A percentile compares a stretch with the other conserved stretches of the same genome.
phyloP scores from a whole-genome alignment of 768 basidiomycete genomes.

The Suillus spraguei region DNA sequence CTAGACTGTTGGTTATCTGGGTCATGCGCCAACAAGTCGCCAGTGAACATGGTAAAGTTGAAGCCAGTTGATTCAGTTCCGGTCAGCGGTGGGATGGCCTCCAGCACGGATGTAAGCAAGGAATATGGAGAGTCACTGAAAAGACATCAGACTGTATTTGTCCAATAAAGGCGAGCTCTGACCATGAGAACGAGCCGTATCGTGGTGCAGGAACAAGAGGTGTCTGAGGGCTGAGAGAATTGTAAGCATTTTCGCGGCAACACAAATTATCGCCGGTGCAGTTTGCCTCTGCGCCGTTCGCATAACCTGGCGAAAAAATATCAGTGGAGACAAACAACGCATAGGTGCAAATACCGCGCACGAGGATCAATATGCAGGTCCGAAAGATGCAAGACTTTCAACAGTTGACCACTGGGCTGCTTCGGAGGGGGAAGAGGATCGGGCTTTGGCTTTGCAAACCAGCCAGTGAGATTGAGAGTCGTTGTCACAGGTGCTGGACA shows the following conservation, averaged over 20 bases:
- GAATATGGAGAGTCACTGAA: constrained; percentile 64
- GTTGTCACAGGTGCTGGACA: constrained; percentile 61
- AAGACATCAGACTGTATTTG: constrained; percentile 15
- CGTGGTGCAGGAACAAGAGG: constrained; percentile 64
- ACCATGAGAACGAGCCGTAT: constrained; percentile 68
- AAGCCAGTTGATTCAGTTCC: constrained; percentile 64
- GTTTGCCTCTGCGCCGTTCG: constrained; percentile 71
- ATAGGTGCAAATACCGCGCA: constrained; percentile 29
- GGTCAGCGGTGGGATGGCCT: constrained; percentile 69
- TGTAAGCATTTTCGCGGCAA: constrained; percentile 59
- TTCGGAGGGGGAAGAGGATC: constrained; percentile 26
- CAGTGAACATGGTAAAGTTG: constrained; percentile 70
- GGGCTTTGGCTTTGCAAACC: constrained; percentile 82
- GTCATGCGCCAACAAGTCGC: constrained; percentile 77
- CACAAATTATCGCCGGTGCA: constrained; percentile 63
- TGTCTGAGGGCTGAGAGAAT: constrained; percentile 49
- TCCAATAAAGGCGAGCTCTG: constrained; percentile 1
- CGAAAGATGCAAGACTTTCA: constrained; percentile 78
- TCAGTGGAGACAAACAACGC: constrained; percentile 3
- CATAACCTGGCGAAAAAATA: constrained; percentile 49
- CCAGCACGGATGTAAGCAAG: constrained; percentile 57
- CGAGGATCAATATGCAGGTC: constrained; percentile 79
- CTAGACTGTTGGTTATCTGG: constrained; percentile 62
- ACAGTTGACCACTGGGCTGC: constrained; percentile 60
- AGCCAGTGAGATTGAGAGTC: constrained; percentile 62